Conservation (phyloP, 331 rosid genomes). For the Acacia concinna region DNA sequence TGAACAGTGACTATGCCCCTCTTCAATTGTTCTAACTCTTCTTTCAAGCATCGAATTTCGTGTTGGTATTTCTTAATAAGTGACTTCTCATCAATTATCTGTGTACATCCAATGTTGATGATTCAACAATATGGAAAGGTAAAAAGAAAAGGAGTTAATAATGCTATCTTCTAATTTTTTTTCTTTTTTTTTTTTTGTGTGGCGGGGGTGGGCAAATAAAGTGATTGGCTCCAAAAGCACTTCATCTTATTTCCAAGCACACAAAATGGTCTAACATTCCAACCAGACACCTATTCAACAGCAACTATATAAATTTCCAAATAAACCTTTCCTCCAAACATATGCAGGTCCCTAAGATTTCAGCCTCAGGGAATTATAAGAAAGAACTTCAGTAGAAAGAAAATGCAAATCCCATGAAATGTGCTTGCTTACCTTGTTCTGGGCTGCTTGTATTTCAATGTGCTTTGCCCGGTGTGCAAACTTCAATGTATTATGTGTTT, state of each 20-base stretch:
- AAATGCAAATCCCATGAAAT: not conserved
- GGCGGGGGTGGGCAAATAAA: not conserved
- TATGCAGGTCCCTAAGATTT: not conserved
- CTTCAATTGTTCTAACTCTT: conserved; percentile 88
- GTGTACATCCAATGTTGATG: conserved; percentile 49
- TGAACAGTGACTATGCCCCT: conserved; percentile 76
- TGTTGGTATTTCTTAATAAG: conserved; percentile 96
- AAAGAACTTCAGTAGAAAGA: not conserved
- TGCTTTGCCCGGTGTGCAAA: conserved; percentile 98
- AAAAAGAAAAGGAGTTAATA: not conserved
- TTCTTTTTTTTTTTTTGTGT: no score
- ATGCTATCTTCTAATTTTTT: conserved; percentile 11
- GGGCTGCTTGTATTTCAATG: conserved; percentile 95
- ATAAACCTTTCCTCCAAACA: not conserved
- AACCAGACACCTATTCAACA: conserved; percentile 9
- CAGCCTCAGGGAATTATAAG: conserved; percentile 11
- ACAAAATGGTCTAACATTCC: conserved; percentile 2
- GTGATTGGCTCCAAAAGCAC: conserved; percentile 3
- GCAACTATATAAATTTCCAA: conserved; percentile 4
- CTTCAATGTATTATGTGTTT: conserved; percentile 93
- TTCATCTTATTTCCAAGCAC: conserved; percentile 9
- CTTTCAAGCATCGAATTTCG: conserved; percentile 86
- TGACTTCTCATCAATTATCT: conserved; percentile 99
- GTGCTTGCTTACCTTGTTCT: conserved; percentile 65
- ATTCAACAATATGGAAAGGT: not conserved